Evolutionary conservation across 176 grass and related monocot genomes (phyloP).

Genomic region (Eremochloa ophiuroides): DNA sequence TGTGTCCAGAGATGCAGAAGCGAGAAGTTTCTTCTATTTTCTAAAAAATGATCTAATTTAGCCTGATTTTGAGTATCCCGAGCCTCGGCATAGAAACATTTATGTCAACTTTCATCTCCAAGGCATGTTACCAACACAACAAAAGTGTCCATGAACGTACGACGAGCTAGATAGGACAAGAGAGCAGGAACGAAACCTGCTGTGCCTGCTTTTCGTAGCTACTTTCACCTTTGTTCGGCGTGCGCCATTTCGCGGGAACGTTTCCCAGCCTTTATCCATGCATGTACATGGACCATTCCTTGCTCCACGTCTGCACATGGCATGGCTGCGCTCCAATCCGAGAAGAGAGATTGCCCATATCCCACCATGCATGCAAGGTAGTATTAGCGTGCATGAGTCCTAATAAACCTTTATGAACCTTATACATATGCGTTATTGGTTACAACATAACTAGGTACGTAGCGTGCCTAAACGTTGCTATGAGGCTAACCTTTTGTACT

Average conservation of each 20-base stretch:
- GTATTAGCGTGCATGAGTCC: too few relatives aligned
- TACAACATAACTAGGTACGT: too few relatives aligned
- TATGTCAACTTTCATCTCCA: too few relatives aligned
- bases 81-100: too few relatives aligned
- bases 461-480: too few relatives aligned
- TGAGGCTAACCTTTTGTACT: too few relatives aligned
- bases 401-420: too few relatives aligned
- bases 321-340: neutral
- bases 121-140: neutral
- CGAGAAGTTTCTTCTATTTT: too few relatives aligned
- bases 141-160: neutral
- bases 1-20: too few relatives aligned
- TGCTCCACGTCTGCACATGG: neutral
- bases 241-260: neutral
- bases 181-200: neutral
- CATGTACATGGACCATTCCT: neutral
- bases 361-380: neutral
- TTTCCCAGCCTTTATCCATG: neutral
- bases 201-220: neutral
- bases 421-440: too few relatives aligned
- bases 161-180: neutral
- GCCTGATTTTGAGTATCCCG: too few relatives aligned
- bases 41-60: too few relatives aligned
- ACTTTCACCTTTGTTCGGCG: neutral
- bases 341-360: neutral